phyloP scores from a whole-genome alignment of 139 green algal species.

The Chlamydomonas sphaeroides region DNA sequence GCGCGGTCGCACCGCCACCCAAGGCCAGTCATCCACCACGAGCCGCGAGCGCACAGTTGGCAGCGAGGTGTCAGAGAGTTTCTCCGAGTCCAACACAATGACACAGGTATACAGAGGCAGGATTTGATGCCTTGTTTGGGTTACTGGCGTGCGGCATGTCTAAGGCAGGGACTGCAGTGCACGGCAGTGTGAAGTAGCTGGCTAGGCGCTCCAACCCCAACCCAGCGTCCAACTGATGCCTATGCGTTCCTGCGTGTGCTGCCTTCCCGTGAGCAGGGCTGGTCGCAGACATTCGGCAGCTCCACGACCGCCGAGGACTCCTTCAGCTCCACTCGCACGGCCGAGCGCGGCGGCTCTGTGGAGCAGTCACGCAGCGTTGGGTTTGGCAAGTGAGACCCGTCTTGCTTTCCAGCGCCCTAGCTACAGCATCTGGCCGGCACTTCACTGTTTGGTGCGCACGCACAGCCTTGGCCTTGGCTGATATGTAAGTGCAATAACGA shows the following conservation, averaged over 20 bases:
- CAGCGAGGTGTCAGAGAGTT: slow-evolving; percentile 7
- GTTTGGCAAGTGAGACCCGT: neutral
- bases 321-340: neutral
- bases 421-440: too few species aligned
- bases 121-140: neutral
- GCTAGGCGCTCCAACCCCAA: too few species aligned
- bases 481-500: too few species aligned
- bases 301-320: neutral
- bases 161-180: too few species aligned
- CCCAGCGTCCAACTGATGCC: too few species aligned
- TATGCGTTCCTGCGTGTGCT: too few species aligned
- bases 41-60: neutral
- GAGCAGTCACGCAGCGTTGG: neutral
- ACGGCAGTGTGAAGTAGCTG: too few species aligned
- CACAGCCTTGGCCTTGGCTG: too few species aligned
- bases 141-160: too few species aligned
- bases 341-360: neutral
- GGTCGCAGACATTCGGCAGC: slow-evolving; percentile 5
- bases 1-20: neutral
- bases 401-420: too few species aligned
- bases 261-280: slow-evolving; percentile 9
- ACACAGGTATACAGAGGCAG: neutral
- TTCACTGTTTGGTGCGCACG: too few species aligned
- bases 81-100: neutral
- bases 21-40: neutral